Conservation (phyloP, 352 stramenopile species). For the Globisporangium apiculatum region DNA sequence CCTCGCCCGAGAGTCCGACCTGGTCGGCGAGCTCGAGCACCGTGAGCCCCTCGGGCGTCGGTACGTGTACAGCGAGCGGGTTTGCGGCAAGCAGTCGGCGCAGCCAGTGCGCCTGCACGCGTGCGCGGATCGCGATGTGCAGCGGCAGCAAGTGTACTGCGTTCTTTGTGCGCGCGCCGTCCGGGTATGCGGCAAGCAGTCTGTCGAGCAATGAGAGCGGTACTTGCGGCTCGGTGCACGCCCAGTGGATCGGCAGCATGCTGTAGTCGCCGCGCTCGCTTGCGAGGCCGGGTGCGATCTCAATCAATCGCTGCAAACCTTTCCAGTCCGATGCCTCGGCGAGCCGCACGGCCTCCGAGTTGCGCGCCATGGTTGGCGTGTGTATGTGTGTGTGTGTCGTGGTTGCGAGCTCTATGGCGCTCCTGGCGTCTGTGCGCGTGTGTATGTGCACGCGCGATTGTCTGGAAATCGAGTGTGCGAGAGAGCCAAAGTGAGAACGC, state of each 20-base stretch:
- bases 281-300: slow-evolving; percentile 38
- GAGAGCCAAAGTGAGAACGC: too few species aligned
- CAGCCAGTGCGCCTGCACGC: slow-evolving; percentile 37
- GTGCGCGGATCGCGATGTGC: slow-evolving; percentile 72
- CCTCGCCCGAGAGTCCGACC: slow-evolving; percentile 28
- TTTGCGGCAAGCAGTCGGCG: slow-evolving; percentile 45
- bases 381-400: too few species aligned
- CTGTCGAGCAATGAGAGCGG: slow-evolving; percentile 52
- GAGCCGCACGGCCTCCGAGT: slow-evolving; percentile 65
- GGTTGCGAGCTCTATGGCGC: too few species aligned
- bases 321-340: slow-evolving; percentile 77
- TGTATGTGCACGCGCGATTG: too few species aligned
- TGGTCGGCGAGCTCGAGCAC: slow-evolving; percentile 50
- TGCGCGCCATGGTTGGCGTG: slow-evolving; percentile 12
- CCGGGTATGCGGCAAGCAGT: slow-evolving; percentile 54
- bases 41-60: slow-evolving; percentile 35
- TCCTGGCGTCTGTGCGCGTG: too few species aligned
- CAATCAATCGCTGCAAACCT: slow-evolving; percentile 51
- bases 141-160: slow-evolving; percentile 57
- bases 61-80: slow-evolving; percentile 37
- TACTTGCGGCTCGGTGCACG: slow-evolving; percentile 57
- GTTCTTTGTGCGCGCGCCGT: slow-evolving; percentile 53
- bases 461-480: too few species aligned
- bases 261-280: slow-evolving; percentile 56
- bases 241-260: slow-evolving; percentile 84